A percentile compares a stretch with the other conserved stretches of the same genome.
These are phyloP conservation scores for Thielaviopsis musarum DNA, from an alignment of 2,329 filamentous ascomycete genomes.

Conservation along the genomic window DNA sequence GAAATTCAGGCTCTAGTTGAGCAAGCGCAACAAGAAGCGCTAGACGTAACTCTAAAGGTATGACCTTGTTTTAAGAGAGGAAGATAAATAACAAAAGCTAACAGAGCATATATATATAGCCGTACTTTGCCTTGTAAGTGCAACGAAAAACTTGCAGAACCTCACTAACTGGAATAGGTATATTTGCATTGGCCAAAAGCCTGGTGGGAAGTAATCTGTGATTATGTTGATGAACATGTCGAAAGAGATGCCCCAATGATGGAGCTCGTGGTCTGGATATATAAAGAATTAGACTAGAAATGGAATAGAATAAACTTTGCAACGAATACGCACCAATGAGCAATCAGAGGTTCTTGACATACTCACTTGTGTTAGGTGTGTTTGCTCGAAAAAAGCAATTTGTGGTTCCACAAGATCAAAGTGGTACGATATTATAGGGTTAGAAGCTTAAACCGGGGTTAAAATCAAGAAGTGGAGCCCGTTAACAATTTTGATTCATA, in stretches of 20 bases:
- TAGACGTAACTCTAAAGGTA: constrained; percentile 39
- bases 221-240: too few relatives aligned
- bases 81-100: neutral
- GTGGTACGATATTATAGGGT: neutral
- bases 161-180: constrained; percentile 26
- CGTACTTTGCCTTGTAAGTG: constrained; percentile 45
- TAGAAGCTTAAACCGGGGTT: neutral
- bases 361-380: too few relatives aligned
- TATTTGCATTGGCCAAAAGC: constrained; percentile 45
- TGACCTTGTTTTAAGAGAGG: constrained; percentile 12
- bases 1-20: constrained; percentile 40
- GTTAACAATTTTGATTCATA: neutral
- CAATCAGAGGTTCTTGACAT: too few relatives aligned
- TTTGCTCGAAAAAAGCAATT: neutral
- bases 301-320: too few relatives aligned
- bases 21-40: constrained; percentile 36
- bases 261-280: too few relatives aligned
- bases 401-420: neutral
- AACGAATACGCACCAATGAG: too few relatives aligned
- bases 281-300: too few relatives aligned
- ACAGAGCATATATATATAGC: constrained; percentile 21
- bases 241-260: too few relatives aligned
- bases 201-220: constrained; percentile 16
- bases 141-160: neutral
- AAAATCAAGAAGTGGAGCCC: neutral